These are phyloP conservation scores for Brasilioporus rufonigricans DNA, from an alignment of 768 basidiomycete genomes.

Conservation along the genomic window DNA sequence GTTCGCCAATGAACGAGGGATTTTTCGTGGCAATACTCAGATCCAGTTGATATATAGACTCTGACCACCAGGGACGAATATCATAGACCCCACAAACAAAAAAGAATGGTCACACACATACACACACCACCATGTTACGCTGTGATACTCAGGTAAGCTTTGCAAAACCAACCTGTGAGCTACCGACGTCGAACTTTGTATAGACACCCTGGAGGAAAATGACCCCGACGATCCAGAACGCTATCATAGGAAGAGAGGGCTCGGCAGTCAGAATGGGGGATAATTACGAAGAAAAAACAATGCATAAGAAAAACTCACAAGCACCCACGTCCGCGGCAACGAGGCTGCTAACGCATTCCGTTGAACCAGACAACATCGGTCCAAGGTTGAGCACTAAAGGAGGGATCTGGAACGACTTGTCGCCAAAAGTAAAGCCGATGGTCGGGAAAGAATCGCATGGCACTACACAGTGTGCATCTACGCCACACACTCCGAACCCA, in stretches of 20 bases:
- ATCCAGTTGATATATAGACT: too few relatives aligned
- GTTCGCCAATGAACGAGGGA: too few relatives aligned
- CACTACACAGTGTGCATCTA: conserved; percentile 12
- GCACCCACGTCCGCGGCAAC: conserved; percentile 4
- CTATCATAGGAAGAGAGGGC: not conserved
- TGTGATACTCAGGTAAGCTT: conserved; percentile 5
- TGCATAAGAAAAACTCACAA: conserved; percentile 4
- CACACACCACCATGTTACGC: too few relatives aligned
- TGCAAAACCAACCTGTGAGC: conserved; percentile 38
- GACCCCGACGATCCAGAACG: conserved; percentile 35
- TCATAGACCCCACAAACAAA: too few relatives aligned
- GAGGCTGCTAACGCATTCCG: conserved; percentile 32
- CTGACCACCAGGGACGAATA: too few relatives aligned
- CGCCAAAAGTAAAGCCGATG: conserved; percentile 38
- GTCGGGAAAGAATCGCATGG: conserved; percentile 29
- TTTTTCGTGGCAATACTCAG: too few relatives aligned
- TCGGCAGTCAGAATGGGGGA: not conserved
- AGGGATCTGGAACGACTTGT: conserved; percentile 33
- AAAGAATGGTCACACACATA: too few relatives aligned
- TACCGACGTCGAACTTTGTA: conserved; percentile 38
- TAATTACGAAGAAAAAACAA: not conserved
- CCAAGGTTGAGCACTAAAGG: conserved; percentile 39
- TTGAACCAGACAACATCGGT: conserved; percentile 14
- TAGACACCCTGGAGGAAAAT: conserved; percentile 45
- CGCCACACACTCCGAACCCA: conserved; percentile 2